These are phyloP conservation scores for Wallacemonas collosoma DNA, from an alignment of 208 protist genomes.

Conservation along the genomic window DNA sequence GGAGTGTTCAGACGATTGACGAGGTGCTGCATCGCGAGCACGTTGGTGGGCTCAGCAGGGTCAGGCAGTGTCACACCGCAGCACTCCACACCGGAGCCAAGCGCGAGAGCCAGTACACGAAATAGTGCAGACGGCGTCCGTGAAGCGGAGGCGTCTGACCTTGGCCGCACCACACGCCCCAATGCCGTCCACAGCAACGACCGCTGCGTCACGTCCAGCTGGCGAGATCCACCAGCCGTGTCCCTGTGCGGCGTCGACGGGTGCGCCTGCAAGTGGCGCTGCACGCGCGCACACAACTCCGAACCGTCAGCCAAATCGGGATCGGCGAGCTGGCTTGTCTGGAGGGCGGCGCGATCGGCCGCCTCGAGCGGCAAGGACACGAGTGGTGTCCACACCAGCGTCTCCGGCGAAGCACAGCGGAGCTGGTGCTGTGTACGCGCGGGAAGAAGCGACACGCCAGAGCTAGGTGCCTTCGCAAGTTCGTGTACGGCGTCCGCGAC, in stretches of 20 bases:
- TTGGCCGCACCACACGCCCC: not conserved
- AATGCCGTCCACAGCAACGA: conserved; percentile 1
- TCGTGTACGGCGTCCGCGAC: conserved; percentile 26
- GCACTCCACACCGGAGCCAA: conserved; percentile 73
- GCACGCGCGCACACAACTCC: conserved; percentile 7
- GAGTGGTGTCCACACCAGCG: conserved; percentile 66
- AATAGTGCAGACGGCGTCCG: not conserved
- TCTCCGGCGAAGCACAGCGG: conserved; percentile 32
- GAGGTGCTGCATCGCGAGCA: conserved; percentile 56
- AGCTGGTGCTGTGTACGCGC: conserved; percentile 54
- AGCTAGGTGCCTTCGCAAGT: not conserved
- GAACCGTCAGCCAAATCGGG: not conserved
- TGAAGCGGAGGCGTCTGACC: not conserved
- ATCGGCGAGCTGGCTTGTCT: conserved; percentile 10
- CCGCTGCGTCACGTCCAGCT: not conserved
- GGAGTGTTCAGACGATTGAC: conserved; percentile 4
- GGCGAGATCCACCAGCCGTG: not conserved
- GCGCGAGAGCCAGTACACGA: conserved; percentile 32
- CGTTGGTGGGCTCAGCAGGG: conserved; percentile 30
- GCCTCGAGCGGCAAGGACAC: conserved; percentile 30
- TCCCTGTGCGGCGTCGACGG: not conserved
- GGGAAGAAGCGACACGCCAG: conserved; percentile 38
- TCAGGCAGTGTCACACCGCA: conserved; percentile 56
- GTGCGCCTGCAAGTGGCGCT: not conserved
- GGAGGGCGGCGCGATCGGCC: conserved; percentile 27